These are phyloP conservation scores for Fusarium caatingaense DNA, from an alignment of 2,329 filamentous ascomycete species.

Conservation along the genomic window DNA sequence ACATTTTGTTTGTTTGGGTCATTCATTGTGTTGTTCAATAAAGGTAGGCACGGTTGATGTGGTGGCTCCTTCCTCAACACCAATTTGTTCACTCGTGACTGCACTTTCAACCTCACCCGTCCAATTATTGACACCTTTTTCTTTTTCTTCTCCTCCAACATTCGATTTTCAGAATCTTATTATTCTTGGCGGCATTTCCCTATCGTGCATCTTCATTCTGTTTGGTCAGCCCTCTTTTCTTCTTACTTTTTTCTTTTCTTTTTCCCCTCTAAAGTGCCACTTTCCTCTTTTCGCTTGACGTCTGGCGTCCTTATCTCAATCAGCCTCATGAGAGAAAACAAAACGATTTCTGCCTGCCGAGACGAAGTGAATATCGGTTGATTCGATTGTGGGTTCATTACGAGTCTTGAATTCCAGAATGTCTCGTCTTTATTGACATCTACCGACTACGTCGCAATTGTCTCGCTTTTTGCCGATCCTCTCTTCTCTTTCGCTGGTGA, in stretches of 20 bases:
- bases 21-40: background rate
- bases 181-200: background rate
- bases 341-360: constrained; percentile 6
- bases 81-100: background rate
- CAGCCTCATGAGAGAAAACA: background rate
- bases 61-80: constrained; percentile 3
- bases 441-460: background rate
- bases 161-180: background rate
- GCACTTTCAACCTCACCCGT: background rate
- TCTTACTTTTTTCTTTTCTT: background rate
- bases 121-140: background rate
- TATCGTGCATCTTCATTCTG: background rate
- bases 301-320: constrained; percentile 26
- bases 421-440: constrained; percentile 2
- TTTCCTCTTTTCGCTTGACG: constrained; percentile 23
- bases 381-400: constrained; percentile 15
- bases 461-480: constrained; percentile 35
- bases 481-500: background rate
- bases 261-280: constrained; percentile 7
- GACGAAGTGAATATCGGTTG: constrained; percentile 11
- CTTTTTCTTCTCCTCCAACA: constrained; percentile 4
- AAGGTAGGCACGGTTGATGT: background rate
- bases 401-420: constrained; percentile 25
- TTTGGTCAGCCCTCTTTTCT: constrained; percentile 1
- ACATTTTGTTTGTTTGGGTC: constrained; percentile 3